Base-by-base conservation (phyloP, 2,329 filamentous ascomycete species). In the Colletotrichum sansevieriae region DNA sequence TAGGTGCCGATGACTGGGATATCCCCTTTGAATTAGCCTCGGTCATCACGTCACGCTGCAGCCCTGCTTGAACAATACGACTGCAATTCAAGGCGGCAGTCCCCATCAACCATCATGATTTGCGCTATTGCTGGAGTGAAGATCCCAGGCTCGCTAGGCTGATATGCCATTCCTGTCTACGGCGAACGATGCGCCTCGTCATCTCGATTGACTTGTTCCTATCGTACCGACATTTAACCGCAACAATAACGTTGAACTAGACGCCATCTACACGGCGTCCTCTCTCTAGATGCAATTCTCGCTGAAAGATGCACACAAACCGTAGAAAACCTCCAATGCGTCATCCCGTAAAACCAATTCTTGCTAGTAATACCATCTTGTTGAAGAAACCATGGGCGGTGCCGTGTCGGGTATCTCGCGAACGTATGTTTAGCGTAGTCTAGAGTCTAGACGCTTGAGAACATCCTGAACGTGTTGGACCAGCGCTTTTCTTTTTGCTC, bases 391-490 rank as follows among this genome's bases (percentile, higher is more conserved):
- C 63, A 9, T n/a, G 29, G 49, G 44, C 56, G 35, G 25, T 39
- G 5, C 15, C 33, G 25, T 51, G 63, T 29, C 43, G 33, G 22
- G 18, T 58, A 35, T 63, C 57, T 49, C n/a, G 58, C n/a, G 33
- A 51, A 52, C 37, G 46, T 61, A 52, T 52, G 18, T 15, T 52
- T 41, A 56, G 18, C 37, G 22, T 15, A 65, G 20, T 54, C 18
- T 68, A 11, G 83, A 82, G 75, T 96, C 93, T 67, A 95, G 76
- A 33, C 84, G 83, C 75, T 85, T 89, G 72, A 96, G 78, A 49
- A 92, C 81, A 11, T 82, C 85, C 77, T 95, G 92, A 3, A 92
- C 90, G 71, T 91, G 85, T 74, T 84, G 88, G n/a, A 95, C 91
- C 58, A 95, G 78, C 66, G 90, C 91, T 81, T 92, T 95, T 75